Conservation (phyloP, 768 basidiomycete species). For the Rubroboletus satanas region DNA sequence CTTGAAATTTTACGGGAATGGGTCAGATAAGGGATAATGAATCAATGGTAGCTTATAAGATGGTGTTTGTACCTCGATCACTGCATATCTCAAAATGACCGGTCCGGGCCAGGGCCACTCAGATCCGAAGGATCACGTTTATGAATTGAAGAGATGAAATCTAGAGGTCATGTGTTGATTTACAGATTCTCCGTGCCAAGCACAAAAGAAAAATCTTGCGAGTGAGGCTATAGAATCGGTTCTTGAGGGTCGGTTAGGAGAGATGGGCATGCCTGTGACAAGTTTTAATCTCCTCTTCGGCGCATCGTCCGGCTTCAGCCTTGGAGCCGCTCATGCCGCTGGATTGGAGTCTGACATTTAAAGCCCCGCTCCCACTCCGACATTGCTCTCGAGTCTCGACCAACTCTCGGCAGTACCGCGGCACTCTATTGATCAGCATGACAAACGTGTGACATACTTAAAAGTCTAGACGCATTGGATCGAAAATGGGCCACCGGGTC, state of each 20-base stretch:
- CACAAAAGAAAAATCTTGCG: background rate
- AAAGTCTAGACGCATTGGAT: too few relatives aligned
- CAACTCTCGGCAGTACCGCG: too few relatives aligned
- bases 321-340: background rate
- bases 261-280: background rate
- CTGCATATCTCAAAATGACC: background rate
- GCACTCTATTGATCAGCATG: too few relatives aligned
- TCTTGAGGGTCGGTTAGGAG: background rate
- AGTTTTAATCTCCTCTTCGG: background rate
- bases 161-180: background rate
- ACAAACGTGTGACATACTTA: too few relatives aligned
- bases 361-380: background rate
- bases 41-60: background rate
- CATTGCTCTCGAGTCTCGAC: too few relatives aligned
- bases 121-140: background rate
- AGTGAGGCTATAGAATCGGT: background rate
- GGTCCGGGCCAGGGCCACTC: background rate
- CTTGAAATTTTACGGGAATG: background rate
- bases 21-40: too few relatives aligned
- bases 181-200: background rate
- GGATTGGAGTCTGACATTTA: background rate
- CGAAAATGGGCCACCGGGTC: too few relatives aligned
- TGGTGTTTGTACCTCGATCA: background rate
- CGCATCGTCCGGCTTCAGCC: background rate
- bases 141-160: background rate